phyloP scores from a whole-genome alignment of 2,329 filamentous ascomycete species.

The Ceratocystis huliohia region DNA sequence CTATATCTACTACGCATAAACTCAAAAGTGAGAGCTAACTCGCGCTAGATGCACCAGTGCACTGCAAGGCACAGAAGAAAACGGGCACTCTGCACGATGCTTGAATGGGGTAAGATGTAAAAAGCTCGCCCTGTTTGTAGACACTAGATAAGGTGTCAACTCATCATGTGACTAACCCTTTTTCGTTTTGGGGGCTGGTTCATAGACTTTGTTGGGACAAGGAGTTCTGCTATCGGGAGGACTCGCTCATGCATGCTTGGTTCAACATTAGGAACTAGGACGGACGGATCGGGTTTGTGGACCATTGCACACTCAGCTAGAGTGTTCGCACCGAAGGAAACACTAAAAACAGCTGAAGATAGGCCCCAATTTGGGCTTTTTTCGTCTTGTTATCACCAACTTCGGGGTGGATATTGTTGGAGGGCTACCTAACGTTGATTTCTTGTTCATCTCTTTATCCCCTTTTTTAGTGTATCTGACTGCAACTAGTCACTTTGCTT shows the following conservation, averaged over 20 bases:
- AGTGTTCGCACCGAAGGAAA: slow-evolving; percentile 1
- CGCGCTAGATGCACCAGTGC: neutral
- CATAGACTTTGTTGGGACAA: neutral
- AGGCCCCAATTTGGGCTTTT: neutral
- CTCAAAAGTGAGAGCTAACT: neutral
- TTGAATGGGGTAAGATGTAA: slow-evolving; percentile 2
- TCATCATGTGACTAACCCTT: neutral
- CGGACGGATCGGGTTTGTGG: neutral
- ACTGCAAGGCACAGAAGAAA: slow-evolving; percentile 16
- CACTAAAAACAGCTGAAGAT: neutral
- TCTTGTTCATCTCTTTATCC: too few species aligned
- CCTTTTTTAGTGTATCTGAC: too few species aligned
- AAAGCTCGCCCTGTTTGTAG: neutral
- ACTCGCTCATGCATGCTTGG: neutral
- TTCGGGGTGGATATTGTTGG: too few species aligned
- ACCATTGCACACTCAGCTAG: neutral
- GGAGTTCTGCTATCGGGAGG: neutral
- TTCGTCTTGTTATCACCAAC: neutral
- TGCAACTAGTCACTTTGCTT: too few species aligned
- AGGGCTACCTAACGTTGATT: too few species aligned
- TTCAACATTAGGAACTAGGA: too few species aligned
- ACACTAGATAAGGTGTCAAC: neutral
- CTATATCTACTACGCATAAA: neutral
- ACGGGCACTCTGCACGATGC: slow-evolving; percentile 16
- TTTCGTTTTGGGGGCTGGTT: neutral